Evolutionary conservation across 345 rosid genomes (phyloP).

Genomic region (Salix caprea): DNA sequence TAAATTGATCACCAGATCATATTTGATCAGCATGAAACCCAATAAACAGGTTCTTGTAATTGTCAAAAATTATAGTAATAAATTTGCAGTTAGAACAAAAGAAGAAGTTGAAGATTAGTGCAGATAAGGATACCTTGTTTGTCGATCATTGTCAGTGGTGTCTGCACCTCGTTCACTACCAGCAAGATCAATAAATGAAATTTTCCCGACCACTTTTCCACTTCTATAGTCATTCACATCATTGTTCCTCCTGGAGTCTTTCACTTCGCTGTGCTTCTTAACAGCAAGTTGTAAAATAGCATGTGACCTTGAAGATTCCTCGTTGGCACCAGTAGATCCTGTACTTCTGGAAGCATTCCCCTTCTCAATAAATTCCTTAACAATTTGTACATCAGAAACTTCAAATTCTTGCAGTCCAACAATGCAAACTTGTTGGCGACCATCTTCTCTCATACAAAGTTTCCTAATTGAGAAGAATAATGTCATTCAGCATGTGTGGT

Average conservation of each 20-base stretch:
- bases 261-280: constrained; percentile 80
- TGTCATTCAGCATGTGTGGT: constrained; percentile 8
- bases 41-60: neutral
- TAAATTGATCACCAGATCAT: neutral
- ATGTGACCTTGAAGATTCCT: constrained; percentile 98
- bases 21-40: neutral
- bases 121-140: constrained; percentile 59
- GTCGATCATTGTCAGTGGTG: constrained; percentile 97
- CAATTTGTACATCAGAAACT: constrained; percentile 91
- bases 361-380: constrained; percentile 86
- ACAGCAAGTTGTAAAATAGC: constrained; percentile 92
- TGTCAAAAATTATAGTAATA: neutral
- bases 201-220: constrained; percentile 88
- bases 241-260: constrained; percentile 72
- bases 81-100: neutral
- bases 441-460: constrained; percentile 99
- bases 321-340: constrained; percentile 97
- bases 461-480: constrained; percentile 47
- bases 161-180: constrained; percentile 99
- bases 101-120: neutral
- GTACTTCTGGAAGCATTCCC: constrained; percentile 95
- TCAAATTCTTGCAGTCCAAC: constrained; percentile 97
- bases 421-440: constrained; percentile 95
- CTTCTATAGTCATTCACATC: constrained; percentile 66
- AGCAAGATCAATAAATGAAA: constrained; percentile 98